phyloP scores from a whole-genome alignment of 1,284 basidiomycete genomes.

The Irpex lacteus region DNA sequence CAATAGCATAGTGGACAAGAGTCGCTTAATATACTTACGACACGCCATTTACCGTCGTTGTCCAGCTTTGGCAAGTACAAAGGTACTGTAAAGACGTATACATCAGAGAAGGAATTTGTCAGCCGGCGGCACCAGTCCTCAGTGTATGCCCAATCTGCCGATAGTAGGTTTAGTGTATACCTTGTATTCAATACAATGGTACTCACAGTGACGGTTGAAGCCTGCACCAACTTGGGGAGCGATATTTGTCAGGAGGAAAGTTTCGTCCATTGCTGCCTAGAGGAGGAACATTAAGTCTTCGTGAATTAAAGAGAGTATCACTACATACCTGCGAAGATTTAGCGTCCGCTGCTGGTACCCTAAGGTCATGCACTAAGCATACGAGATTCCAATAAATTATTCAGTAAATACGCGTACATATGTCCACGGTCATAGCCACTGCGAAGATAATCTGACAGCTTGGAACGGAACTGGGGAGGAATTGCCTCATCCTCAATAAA shows the following conservation, averaged over 20 bases:
- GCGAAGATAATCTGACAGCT: slow-evolving; percentile 86
- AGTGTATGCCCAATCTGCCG: slow-evolving; percentile 89
- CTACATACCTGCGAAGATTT: slow-evolving; percentile 71
- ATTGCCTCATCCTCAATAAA: slow-evolving; percentile 86
- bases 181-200: no score
- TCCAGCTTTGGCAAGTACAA: slow-evolving; percentile 91
- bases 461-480: slow-evolving; percentile 81
- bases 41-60: slow-evolving; percentile 89
- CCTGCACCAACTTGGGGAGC: slow-evolving; percentile 98
- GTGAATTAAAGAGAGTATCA: no score
- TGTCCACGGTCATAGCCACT: slow-evolving; percentile 98
- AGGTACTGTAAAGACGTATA: slow-evolving; percentile 97
- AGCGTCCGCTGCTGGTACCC: slow-evolving; percentile 97
- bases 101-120: slow-evolving; percentile 85
- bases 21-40: slow-evolving; percentile 56
- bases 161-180: neutral
- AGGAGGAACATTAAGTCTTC: no score
- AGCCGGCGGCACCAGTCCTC: slow-evolving; percentile 95
- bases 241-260: slow-evolving; percentile 93
- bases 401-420: slow-evolving; percentile 59
- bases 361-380: slow-evolving; percentile 25
- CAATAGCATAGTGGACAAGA: neutral
- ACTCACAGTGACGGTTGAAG: slow-evolving; percentile 93
- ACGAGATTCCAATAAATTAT: neutral
- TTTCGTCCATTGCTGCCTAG: slow-evolving; percentile 94